Evolutionary conservation across 2,329 filamentous ascomycete species (phyloP), one percentile per base, ranked within the genome.

Genomic region (Aspergillus persii): DNA sequence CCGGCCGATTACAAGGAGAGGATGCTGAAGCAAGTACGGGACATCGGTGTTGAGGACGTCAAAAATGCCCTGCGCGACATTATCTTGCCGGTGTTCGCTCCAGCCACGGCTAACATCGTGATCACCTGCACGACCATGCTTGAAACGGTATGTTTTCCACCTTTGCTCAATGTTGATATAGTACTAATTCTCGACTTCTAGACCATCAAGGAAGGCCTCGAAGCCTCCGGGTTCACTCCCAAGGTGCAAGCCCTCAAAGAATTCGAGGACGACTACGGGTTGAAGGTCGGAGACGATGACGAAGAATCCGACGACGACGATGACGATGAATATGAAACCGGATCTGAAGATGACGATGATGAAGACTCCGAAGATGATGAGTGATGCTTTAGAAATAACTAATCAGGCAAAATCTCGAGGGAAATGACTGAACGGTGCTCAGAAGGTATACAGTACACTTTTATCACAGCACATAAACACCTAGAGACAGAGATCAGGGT

Each of bases 191-290:
- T 26, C 26, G 15, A 52, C 64, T 46, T 57, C 60, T 47, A 96
- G 92, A 84, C 84, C 60, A 86, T 96, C 66, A 85, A 89, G 68
- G 87, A 87, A 65, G 87, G 89, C 2, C 91, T 98, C 68, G 83
- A 86, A 65, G 80, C 79, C 1, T 87, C 86, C 58, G 92, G 92
- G 0, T 99, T 96, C 80, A 88, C 88, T 73, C 89, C 89, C 0
- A 84, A 91, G 70, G 83, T 90, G 44, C 88, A 88, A 70, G 82
- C 88, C 30, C 81, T 98, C 53, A 86, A 87, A 47, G 84, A 90
- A 68, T 98, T 96, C 75, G 87, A 96, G 74, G 91, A 97, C 63
- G 91, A 92, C 69, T 98, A 98, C 72, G 94, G 94, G 0, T 77
- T 97, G 50, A 84, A 89, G 72, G 83, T 82, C 2, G 81, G 80